Evolutionary conservation across 1,284 basidiomycete species (phyloP), one percentile per base, ranked within the genome.

Genomic region (Inonotus obliquus): DNA sequence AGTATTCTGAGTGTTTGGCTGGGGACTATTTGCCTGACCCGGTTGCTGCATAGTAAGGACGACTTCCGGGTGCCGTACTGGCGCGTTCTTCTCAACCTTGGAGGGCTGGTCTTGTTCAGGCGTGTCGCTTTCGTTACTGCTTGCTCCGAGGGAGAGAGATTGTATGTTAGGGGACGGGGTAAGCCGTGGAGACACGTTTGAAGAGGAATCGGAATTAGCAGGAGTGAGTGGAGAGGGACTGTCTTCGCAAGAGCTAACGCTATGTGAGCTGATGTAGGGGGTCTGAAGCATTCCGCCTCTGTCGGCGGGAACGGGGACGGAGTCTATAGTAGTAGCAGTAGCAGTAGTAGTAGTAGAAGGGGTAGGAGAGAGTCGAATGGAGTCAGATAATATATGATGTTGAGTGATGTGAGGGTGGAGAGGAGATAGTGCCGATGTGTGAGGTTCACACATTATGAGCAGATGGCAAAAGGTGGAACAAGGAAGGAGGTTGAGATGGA

Each of bases 1-100:
- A 52, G 81, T 77, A 25, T 80, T 77, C 51, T 78, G 73, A 37
- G 79, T 76, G 56, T 85, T 80, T 61, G 84, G 77, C 37, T 83
- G 74, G 23, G 81, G 73, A 54, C 78, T 72, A 65, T 77, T 47
- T 51, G 14, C 51, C 23, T 60, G 51, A 14, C 32, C 23, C 17
- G 57, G 49, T 13, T 38, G 19, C 32, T 47, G 23, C 51, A 49
- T 47, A 14, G 38, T n/a, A n/a, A 54, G 48, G 10, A 49, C 48
- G 23, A 49, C 48, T 21, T 23, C n/a, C 5, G 48, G 23, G 21
- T 49, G 48, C 9, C 48, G 21, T 14, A 49, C 23, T 7, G 21
- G 7, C 13, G 11, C 10, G 48, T 49, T 49, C 1, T 49, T 25
- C 23, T 25, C 53, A 29, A 5, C 4, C 7, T 54, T 6, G 41